Conservation (phyloP, 768 basidiomycete species). For the Suillus spraguei region DNA sequence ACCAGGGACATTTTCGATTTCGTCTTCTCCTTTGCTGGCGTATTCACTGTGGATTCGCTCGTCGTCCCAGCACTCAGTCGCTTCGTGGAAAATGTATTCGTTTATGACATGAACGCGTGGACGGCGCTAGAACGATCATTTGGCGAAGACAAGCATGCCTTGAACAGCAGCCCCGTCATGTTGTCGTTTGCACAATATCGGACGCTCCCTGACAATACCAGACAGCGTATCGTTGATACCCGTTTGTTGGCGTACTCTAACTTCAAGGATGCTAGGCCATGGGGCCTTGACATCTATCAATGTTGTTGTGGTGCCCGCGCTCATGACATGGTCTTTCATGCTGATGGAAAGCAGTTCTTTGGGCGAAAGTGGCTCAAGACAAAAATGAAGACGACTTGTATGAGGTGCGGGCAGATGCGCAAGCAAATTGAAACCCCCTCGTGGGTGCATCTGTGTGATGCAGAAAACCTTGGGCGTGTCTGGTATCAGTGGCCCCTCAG, state of each 20-base stretch:
- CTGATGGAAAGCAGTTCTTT: background rate
- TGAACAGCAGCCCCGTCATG: background rate
- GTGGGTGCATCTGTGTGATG: too few species aligned
- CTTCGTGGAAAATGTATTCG: background rate
- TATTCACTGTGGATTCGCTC: background rate
- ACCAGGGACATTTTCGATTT: slow-evolving; percentile 7
- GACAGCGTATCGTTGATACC: background rate
- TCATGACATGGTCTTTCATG: background rate
- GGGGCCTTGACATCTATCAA: slow-evolving; percentile 3
- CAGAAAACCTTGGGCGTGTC: too few species aligned
- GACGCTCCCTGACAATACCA: rapidly evolving
- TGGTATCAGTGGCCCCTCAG: too few species aligned
- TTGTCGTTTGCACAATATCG: background rate
- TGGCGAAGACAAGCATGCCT: background rate
- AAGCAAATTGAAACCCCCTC: too few species aligned
- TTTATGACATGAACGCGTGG: slow-evolving; percentile 2
- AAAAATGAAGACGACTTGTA: background rate
- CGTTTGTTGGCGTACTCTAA: background rate
- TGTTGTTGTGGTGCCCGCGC: background rate
- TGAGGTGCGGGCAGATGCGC: background rate
- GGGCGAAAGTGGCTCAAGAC: background rate
- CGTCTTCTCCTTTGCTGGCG: slow-evolving; percentile 1
- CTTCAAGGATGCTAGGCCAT: background rate
- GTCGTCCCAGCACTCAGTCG: background rate
- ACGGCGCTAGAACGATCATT: background rate